Evolutionary conservation across 1,284 basidiomycete species (phyloP), one percentile per base, ranked within the genome.

Genomic region (Austroboletus niveus): DNA sequence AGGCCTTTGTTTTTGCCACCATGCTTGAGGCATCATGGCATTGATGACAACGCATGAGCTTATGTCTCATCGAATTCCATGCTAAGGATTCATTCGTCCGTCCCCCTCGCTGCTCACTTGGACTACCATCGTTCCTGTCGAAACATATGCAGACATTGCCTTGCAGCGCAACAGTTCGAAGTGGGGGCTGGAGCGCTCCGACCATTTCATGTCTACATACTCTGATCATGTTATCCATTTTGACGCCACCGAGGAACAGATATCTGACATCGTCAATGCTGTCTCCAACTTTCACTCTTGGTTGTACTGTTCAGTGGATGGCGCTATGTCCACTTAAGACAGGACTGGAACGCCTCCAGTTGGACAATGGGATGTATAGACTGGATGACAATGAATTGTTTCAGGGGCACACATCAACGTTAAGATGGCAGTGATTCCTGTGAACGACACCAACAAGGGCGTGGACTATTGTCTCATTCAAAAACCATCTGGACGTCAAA

Each of bases 281-380:
- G 34, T 62, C n/a, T 45, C 57, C 2, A 57, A 62, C 17, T 61
- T 61, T 46, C 60, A 62, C 3, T 60, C 50, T 14, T 57, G 54
- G 42, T 36, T 61, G 24, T 60, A 62, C 49, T 62, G 60, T 40
- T 50, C 34, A 2, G 22, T 2, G 11, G 47, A 48, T 6, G 22
- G 47, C 20, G 44, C 42, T 9, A 43, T 43, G n/a, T 27, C 49
- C 22, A 29, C 29, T 14, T 62, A 46, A 40, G 24, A 44, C 47
- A 10, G 49, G 43, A 24, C 32, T 61, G 30, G 48, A 53, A 4
- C 48, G 45, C 40, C 39, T 62, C 15, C 47, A 41, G 14, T 6
- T 15, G 2, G 7, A 34, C 12, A 8, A 7, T n/a, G 15, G 9
- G 0, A 48, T 53, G 45, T 17, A 22, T 8, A n/a, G 27, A 10